Evolutionary conservation across 345 rosid species (phyloP), one percentile per base, ranked within the genome.

Genomic region (Geranium rotundifolium): DNA sequence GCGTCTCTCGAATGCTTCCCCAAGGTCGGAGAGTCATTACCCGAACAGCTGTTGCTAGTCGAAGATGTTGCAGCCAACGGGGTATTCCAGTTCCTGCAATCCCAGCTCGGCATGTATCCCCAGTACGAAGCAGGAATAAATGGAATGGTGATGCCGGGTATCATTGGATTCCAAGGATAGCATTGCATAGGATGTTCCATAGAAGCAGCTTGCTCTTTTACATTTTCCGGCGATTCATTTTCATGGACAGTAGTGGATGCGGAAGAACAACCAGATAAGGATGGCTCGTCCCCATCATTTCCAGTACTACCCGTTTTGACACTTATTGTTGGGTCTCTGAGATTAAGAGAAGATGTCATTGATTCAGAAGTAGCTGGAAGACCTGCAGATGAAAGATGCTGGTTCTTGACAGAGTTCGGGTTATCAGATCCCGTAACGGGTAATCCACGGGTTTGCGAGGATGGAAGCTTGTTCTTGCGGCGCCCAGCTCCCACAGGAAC

Each of bases 101-200:
- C 27, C 27, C 27, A 23, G 27, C 27, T 23, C 27, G 27, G 27
- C 27, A 23, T 29, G 59, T 71, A 66, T 56, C 73, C 54, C 73
- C 73, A 65, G 34, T 74, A 74, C 37, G 77, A 66, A 37, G 77
- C 74, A 13, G 74, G 74, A 13, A 66, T 65, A 62, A 65, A 64
- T 16, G 66, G 71, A 8, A 74, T 17, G 56, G 74, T n/a, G n/a
- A n/a, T n/a, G n/a, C n/a, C n/a, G n/a, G n/a, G n/a, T n/a, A n/a
- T 71, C 27, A 23, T 23, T 23, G 27, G 27, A 23, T 23, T 23
- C 27, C 27, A 23, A 23, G 77, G 58, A 39, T 57, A 73, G 58
- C 54, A 10, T 34, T 69, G 58, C 34, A 61, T 59, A 4, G 69
- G 60, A 2, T 18, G 37, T 23, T 23, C 27, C 27, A 23, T 23